Conservation (phyloP, 2,329 filamentous ascomycete genomes). For the Verticillium longisporum region DNA sequence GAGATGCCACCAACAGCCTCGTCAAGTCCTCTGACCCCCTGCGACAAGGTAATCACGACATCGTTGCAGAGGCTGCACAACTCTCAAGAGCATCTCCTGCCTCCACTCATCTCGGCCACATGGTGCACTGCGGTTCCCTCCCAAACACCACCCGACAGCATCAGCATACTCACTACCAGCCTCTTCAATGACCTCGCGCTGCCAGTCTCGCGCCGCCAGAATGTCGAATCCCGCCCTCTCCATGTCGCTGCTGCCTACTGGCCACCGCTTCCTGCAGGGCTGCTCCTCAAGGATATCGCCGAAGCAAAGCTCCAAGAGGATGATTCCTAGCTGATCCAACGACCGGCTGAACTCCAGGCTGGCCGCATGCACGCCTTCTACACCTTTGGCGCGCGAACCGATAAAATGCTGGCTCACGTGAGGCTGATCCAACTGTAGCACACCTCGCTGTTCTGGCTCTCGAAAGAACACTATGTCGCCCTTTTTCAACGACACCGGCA, state of each 20-base stretch:
- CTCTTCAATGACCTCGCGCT: slow-evolving; percentile 1
- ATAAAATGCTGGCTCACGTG: slow-evolving; percentile 8
- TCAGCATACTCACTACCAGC: slow-evolving; percentile 2
- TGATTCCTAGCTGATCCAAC: not conserved
- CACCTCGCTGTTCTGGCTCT: not conserved
- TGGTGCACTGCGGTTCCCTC: not conserved
- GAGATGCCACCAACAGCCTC: too few species aligned
- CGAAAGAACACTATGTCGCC: slow-evolving; percentile 9
- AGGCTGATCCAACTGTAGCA: slow-evolving; percentile 8
- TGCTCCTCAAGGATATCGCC: not conserved
- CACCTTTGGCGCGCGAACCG: not conserved
- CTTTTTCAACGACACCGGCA: slow-evolving; percentile 9
- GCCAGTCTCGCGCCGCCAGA: slow-evolving; percentile 6
- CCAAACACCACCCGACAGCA: slow-evolving; percentile 4
- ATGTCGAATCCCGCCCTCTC: slow-evolving; percentile 1
- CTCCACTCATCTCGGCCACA: slow-evolving; percentile 7
- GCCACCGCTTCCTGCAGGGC: slow-evolving; percentile 36
- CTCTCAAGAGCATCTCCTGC: slow-evolving; percentile 11
- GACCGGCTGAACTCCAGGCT: not conserved
- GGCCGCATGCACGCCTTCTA: not conserved
- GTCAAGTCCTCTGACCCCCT: not conserved
- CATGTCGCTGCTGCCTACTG: not conserved
- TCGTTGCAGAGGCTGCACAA: slow-evolving; percentile 10
- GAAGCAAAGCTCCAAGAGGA: slow-evolving; percentile 4
- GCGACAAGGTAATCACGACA: slow-evolving; percentile 1